Evolutionary conservation across 805 yeast species (phyloP), one percentile per base, ranked within the genome.

Genomic region (Wickerhamomyces bisporus): DNA sequence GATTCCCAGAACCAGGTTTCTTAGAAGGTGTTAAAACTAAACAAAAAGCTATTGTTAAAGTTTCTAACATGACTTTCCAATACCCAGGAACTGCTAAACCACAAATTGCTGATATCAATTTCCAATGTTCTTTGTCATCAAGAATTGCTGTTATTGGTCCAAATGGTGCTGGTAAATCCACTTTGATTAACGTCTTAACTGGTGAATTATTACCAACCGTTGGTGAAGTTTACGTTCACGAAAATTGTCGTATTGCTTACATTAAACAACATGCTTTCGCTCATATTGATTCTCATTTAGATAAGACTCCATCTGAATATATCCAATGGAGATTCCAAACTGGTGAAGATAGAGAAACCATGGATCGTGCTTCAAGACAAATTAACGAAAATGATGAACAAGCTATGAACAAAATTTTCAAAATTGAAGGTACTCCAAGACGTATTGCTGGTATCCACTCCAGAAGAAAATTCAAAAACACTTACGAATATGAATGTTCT

Each of bases 251-350:
- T 84, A 93, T 93, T 64, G 99, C 98, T 65, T 93, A 93, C 93
- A 89, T 93, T 63, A 93, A 93, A 79, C 99, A 93, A 78, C 98
- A 94, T 72, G 98, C 98, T 71, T 93, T 93, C 67, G 98, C 98
- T 53, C 98, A 93, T 73, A 91, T 93, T 64, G 99, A 94, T 73
- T 80, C 85, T 67, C 98, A 93, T 70, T 80, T 91, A 70, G 99
- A 93, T 81, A 86, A 85, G 81, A 93, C 99, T 65, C 98, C 98
- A 66, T 88, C 97, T 63, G 98, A 93, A 79, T 93, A 93, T 79
- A 93, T 93, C 61, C 98, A 93, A 79, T 93, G 98, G 98, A 93
- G 98, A 84, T 93, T 91, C 97, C 98, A 93, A 79, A 93, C 98
- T 67, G 98, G 98, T 89, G 98, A 93, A 79, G 98, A 93, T 75